These are phyloP conservation scores for Fraxinus floribunda DNA, from an alignment of 305 asterid species.

Conservation along the genomic window DNA sequence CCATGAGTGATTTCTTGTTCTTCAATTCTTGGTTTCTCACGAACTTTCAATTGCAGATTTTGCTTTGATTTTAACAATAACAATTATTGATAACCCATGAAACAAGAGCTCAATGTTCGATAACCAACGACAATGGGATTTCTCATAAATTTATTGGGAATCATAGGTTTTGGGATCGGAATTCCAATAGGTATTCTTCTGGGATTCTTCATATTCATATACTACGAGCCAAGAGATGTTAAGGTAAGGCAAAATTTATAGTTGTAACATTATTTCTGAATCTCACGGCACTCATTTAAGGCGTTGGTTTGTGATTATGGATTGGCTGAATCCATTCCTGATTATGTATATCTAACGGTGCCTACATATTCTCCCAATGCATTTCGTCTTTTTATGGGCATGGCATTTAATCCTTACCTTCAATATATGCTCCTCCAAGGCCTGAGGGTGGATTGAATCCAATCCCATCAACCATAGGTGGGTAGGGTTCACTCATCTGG, in stretches of 20 bases:
- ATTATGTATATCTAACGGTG: neutral
- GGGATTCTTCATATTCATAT: slow-evolving; percentile 63
- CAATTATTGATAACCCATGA: slow-evolving; percentile 24
- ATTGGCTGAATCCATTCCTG: neutral
- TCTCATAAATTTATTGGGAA: slow-evolving; percentile 38
- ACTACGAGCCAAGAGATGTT: slow-evolving; percentile 40
- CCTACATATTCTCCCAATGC: neutral
- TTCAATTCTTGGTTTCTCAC: slow-evolving; percentile 13
- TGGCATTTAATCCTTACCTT: neutral
- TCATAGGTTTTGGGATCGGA: slow-evolving; percentile 66
- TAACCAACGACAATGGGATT: slow-evolving; percentile 51
- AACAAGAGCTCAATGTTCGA: slow-evolving; percentile 11
- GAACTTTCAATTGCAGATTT: neutral
- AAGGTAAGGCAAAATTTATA: slow-evolving; percentile 35
- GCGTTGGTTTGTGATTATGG: neutral
- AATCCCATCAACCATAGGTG: neutral
- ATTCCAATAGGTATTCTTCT: slow-evolving; percentile 53
- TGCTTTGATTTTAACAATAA: neutral
- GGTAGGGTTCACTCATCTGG: neutral
- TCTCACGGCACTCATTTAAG: neutral
- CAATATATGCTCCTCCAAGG: neutral
- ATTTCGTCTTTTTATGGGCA: neutral
- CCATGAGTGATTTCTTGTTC: slow-evolving; percentile 16
- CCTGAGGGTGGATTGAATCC: neutral
- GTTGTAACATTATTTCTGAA: neutral